Percentiles rank a stretch among this genome's conserved stretches.
Conservation (phyloP, 495 filamentous ascomycete genomes). For the Parathielavia appendiculata region DNA sequence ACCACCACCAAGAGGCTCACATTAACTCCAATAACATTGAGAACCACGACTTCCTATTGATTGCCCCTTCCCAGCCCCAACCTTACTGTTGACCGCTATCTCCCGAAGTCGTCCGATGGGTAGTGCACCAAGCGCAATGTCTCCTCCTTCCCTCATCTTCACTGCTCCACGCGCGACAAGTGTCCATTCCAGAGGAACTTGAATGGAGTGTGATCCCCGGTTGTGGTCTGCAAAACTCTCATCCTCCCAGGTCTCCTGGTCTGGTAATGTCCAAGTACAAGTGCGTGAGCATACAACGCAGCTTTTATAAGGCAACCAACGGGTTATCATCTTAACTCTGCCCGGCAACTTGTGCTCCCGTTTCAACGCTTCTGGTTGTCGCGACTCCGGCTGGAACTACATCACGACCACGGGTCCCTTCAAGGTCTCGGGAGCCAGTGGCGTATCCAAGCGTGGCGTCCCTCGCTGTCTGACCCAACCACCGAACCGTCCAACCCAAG, state of each 20-base stretch:
- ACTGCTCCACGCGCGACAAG: neutral
- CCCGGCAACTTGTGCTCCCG: neutral
- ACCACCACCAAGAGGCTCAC: neutral
- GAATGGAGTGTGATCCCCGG: neutral
- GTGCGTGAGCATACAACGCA: no score
- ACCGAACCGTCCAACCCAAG: neutral
- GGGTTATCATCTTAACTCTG: no score
- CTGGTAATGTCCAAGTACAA: no score
- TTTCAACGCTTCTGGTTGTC: neutral
- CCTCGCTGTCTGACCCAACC: neutral
- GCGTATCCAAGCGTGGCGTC: no score
- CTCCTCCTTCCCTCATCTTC: neutral
- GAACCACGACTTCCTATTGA: neutral
- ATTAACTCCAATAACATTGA: neutral
- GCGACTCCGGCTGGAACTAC: neutral
- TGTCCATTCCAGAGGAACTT: neutral
- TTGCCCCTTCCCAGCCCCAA: neutral
- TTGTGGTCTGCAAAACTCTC: conserved; percentile 7
- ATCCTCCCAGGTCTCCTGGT: conserved; percentile 7
- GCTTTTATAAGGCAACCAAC: no score
- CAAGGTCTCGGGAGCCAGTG: no score
- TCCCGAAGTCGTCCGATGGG: neutral
- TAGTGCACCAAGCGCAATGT: neutral
- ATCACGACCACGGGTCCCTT: neutral
- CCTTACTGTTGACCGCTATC: neutral